A percentile compares a stretch with the other conserved stretches of the same genome.
Conservation (phyloP, 2,329 filamentous ascomycete species). For the Apiospora marii region DNA sequence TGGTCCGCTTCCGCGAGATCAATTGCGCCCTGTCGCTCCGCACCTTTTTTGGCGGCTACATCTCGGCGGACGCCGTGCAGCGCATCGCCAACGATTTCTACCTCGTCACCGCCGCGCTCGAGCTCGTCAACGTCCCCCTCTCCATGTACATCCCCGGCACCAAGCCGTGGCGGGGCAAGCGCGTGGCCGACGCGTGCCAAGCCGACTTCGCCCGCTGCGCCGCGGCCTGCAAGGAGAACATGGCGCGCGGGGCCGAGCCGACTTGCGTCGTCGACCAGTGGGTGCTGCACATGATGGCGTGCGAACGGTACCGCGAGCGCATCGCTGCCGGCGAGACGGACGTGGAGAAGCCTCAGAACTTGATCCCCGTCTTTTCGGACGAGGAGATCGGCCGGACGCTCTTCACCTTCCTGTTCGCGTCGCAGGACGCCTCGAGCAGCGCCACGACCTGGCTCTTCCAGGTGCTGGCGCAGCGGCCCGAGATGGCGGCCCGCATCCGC, state of each 20-base stretch:
- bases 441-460: constrained; percentile 62
- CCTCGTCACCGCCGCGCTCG: constrained; percentile 77
- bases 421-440: constrained; percentile 61
- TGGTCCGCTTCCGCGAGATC: constrained; percentile 77
- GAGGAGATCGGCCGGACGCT: constrained; percentile 58
- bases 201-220: constrained; percentile 76
- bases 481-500: constrained; percentile 54
- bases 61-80: constrained; percentile 74
- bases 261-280: constrained; percentile 81
- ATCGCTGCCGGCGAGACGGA: constrained; percentile 63
- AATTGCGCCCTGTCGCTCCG: constrained; percentile 81
- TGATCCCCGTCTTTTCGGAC: constrained; percentile 59
- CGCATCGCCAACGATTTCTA: constrained; percentile 83
- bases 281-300: constrained; percentile 78
- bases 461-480: constrained; percentile 57
- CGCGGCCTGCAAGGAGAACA: constrained; percentile 73
- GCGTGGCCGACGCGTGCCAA: constrained; percentile 74
- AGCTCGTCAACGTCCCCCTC: constrained; percentile 79
- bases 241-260: constrained; percentile 71
- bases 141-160: constrained; percentile 77
- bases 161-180: constrained; percentile 80
- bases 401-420: constrained; percentile 62
- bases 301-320: constrained; percentile 69
- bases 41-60: constrained; percentile 83
- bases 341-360: constrained; percentile 52